Evolutionary conservation across 2,329 filamentous ascomycete species (phyloP), one percentile per base, ranked within the genome.

Genomic region (Amesomyces nigricolor): DNA sequence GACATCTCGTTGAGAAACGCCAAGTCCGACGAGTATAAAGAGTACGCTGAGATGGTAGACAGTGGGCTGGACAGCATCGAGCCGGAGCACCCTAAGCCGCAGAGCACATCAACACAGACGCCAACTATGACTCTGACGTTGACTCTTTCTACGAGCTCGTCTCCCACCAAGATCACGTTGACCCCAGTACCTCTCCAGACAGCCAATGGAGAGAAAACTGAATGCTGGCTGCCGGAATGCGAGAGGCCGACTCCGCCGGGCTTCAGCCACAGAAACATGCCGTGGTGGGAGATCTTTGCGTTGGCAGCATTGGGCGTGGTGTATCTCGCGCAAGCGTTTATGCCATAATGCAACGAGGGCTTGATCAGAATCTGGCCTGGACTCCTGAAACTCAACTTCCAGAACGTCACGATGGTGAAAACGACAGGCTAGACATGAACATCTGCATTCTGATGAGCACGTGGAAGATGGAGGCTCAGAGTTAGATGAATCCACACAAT

Each of bases 1-100:
- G 66, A 64, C 3, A 64, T 71, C 13, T 65, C 66, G 35, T 61
- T 74, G 16, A 51, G 56, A 8, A 58, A 54, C 4, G 70, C 68
- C 47, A 69, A 66, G 58, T 73, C 70, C n/a, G 59, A 68, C 42
- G 62, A 69, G 11, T 67, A 64, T 48, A 59, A 54, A 10, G 62
- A 50, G 16, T 69, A 63, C 60, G 65, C 65, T 7, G 65, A 63
- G 3, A 47, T 62, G 46, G 64, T 58, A 13, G 43, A 2, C 6
- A n/a, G 9, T 2, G 51, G 26, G 8, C 8, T 5, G 3, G 30
- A 26, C 16, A 16, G 30, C 10, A 40, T 19, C 4, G 16, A 17
- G 32, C 22, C 19, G 19, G 39, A 22, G 26, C 17, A 22, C 5
- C 17, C 43, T 11, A 9, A 35, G 3, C 32, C 32, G 32, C 32